Evolutionary conservation across 495 filamentous ascomycete genomes (phyloP), one percentile per base, ranked within the genome.

Genomic region (Tuber calosporum): DNA sequence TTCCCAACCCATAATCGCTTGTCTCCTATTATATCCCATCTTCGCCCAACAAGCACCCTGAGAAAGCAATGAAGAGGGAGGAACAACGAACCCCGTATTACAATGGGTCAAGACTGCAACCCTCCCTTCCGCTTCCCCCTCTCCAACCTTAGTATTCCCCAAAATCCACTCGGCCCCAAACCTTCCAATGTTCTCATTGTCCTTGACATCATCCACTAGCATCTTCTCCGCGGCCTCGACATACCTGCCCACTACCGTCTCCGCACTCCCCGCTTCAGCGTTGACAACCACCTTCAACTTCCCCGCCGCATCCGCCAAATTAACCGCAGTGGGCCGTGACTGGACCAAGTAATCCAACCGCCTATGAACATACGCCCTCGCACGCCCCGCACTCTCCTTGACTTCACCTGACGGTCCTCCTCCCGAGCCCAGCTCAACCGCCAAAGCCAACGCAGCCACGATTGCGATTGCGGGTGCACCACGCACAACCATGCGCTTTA

Each of bases 381-480:
- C 86, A n/a, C 92, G 89, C 53, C 88, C 86, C 9, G 87, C 80
- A 6, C 83, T 84, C 11, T 82, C 53, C 53, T 9, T 40, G 22
- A 19, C 68, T 39, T 58, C 8, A 2, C 41, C 34, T 30, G 66
- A 7, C 26, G 62, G n/a, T 19, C 42, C 42, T 13, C 22, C 48
- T 58, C 48, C 67, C 8, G 43, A 72, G 3, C 66, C 84, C 36
- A 93, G 80, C 77, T 93, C 92, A 19, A 95, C 90, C 8, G 92
- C 93, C 42, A 97, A 87, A 8, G 90, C 89, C 45, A 99, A 88
- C 9, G 92, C 93, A 37, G 96, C 95, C 22, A 99, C 95, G 70
- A 99, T 97, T 43, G 96, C 95, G 80, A 99, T 99, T 58, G 96
- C 95, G 30, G 95, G 95, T 19, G 95, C 95, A 40, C 95, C 93